Evolutionary conservation across 2,329 filamentous ascomycete genomes (phyloP).

Genomic region (Fusarium guadeloupense): DNA sequence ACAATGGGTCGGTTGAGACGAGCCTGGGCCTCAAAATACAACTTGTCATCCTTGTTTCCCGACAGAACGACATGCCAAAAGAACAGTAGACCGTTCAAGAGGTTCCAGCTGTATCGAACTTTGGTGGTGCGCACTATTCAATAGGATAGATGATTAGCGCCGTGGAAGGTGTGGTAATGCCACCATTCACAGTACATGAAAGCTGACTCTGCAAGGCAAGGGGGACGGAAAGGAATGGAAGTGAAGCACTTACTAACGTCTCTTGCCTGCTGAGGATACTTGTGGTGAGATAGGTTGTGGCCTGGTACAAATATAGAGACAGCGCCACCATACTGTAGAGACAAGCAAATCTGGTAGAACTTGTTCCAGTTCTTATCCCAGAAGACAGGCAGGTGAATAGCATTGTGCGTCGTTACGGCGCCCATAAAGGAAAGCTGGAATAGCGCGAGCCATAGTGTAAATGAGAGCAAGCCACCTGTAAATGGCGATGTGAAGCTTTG

Average conservation of each 20-base stretch:
- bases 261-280: slow-evolving; percentile 20
- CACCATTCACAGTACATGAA: neutral
- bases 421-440: slow-evolving; percentile 24
- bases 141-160: neutral
- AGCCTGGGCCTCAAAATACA: slow-evolving; percentile 15
- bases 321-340: slow-evolving; percentile 18
- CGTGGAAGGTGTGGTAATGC: neutral
- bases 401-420: slow-evolving; percentile 16
- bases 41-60: slow-evolving; percentile 13
- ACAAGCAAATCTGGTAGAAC: slow-evolving; percentile 23
- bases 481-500: slow-evolving; percentile 13
- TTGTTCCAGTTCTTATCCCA: slow-evolving; percentile 21
- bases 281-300: slow-evolving; percentile 22
- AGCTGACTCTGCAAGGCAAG: neutral
- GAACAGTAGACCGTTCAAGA: slow-evolving; percentile 9
- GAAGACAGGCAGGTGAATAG: slow-evolving; percentile 12
- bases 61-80: slow-evolving; percentile 20
- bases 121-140: slow-evolving; percentile 18
- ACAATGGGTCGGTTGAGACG: slow-evolving; percentile 17
- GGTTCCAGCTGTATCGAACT: slow-evolving; percentile 24
- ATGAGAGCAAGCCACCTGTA: neutral
- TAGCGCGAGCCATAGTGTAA: slow-evolving; percentile 14
- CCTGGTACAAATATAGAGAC: slow-evolving; percentile 17
- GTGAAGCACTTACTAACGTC: slow-evolving; percentile 17
- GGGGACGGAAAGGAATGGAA: neutral